These are phyloP conservation scores for Ceratopteris richardii DNA, from an alignment of 75 land plant genomes.

Conservation along the genomic window DNA sequence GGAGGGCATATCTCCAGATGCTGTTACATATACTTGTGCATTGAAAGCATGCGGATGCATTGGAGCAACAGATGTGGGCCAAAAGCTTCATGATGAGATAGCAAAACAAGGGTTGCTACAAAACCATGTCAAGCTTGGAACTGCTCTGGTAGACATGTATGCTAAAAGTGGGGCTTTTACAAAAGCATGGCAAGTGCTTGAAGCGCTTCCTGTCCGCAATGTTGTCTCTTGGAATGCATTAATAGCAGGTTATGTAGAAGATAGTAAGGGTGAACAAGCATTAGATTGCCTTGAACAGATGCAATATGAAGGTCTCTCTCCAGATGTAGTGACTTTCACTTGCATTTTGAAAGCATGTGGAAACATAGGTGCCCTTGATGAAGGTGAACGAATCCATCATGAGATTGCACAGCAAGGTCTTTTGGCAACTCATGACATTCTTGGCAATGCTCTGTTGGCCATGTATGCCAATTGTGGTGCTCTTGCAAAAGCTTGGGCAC, in stretches of 20 bases:
- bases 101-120: too few relatives aligned
- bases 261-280: conserved; percentile 30
- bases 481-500: too few relatives aligned
- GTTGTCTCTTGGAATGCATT: conserved; percentile 37
- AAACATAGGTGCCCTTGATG: too few relatives aligned
- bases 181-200: conserved; percentile 16
- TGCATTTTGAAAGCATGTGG: too few relatives aligned
- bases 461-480: too few relatives aligned
- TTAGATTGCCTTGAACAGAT: conserved; percentile 15
- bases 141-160: neutral
- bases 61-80: conserved; percentile 42
- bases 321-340: too few relatives aligned
- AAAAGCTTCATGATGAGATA: neutral
- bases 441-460: too few relatives aligned
- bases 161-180: neutral
- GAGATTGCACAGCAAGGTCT: too few relatives aligned
- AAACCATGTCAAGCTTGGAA: too few relatives aligned
- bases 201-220: conserved; percentile 34
- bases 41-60: conserved; percentile 34
- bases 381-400: too few relatives aligned
- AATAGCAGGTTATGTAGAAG: conserved; percentile 28
- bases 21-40: conserved; percentile 58
- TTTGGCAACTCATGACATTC: too few relatives aligned
- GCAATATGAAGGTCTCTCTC: neutral
- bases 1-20: conserved; percentile 30